Percentiles rank a stretch among this genome's conserved stretches.
Evolutionary conservation across 768 basidiomycete species (phyloP).

Genomic region (Auriculariales sp.): DNA sequence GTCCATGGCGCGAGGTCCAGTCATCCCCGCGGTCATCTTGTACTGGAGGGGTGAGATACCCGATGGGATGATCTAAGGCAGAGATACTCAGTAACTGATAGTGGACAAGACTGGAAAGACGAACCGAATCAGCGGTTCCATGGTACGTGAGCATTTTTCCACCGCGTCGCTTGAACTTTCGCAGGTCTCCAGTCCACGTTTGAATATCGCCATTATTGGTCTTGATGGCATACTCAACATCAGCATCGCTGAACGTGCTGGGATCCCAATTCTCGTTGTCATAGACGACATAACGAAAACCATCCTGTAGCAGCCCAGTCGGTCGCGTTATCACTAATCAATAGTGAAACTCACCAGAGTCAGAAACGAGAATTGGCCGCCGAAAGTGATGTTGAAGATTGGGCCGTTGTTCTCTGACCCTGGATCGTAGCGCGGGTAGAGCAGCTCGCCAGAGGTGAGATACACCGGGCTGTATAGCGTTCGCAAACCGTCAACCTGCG

Average conservation of each 20-base stretch:
- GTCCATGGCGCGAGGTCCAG: slow-evolving; percentile 11
- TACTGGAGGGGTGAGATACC: slow-evolving; percentile 9
- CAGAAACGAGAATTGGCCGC: too few species aligned
- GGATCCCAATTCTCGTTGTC: too few species aligned
- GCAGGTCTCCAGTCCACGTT: slow-evolving; percentile 9
- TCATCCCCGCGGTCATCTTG: too few species aligned
- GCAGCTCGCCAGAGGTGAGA: slow-evolving; percentile 12
- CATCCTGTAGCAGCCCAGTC: too few species aligned
- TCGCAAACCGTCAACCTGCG: slow-evolving; percentile 14
- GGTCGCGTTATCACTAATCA: too few species aligned
- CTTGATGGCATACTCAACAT: too few species aligned
- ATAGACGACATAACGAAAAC: too few species aligned
- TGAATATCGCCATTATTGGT: too few species aligned
- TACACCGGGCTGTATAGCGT: slow-evolving; percentile 15
- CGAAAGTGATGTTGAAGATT: neutral
- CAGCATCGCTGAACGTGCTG: too few species aligned
- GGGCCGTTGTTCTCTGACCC: slow-evolving; percentile 11
- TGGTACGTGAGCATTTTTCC: slow-evolving; percentile 15
- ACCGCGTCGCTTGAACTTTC: slow-evolving; percentile 11
- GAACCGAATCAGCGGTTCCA: slow-evolving; percentile 8
- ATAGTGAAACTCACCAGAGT: too few species aligned
- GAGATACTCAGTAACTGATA: too few species aligned
- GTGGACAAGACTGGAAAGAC: too few species aligned
- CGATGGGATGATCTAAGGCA: slow-evolving; percentile 12
- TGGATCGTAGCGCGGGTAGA: slow-evolving; percentile 16